Base-by-base conservation (phyloP, 2,329 filamentous ascomycete genomes). In the Coccinonectria pachysandricola region DNA sequence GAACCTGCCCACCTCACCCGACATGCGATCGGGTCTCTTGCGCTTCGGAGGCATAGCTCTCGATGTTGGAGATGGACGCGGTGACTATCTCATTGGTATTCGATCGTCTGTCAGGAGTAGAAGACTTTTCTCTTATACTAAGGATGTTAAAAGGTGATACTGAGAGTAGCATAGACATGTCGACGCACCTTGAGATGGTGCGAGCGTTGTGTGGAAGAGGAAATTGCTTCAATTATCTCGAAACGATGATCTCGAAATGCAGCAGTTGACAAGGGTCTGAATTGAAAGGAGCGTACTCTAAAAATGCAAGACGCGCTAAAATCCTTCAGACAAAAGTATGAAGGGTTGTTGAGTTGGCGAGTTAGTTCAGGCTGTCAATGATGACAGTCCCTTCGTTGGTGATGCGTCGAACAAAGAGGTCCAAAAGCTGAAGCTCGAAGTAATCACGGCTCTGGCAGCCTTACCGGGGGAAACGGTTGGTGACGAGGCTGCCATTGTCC, bases 21-120 rank as follows among this genome's bases (percentile, higher is more conserved):
- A 56, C 26, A 52, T 53, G 38, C 68, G 59, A 24, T 71, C 66
- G 46, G 59, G 57, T 50, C 68, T 65, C 63, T 75, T 75, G 44
- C 71, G 64, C 56, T 75, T 75, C 15, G 65, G 62, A 57, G 67
- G 62, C 70, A 75, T 74, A 35, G 42, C 46, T 48, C 43, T 36
- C 33, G 37, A 39, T 35, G 28, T 32, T 28, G 28, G 30, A 33
- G 33, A 30, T 17, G 22, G 18, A 24, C 21, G 21, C 31, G 29
- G 28, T 37, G 36, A 37, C 44, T 52, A 54, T 44, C 37, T 50
- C 54, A 57, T 57, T 52, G 40, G 51, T 36, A 44, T 23, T 26
- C 17, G 26, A 27, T n/a, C n/a, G n/a, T n/a, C n/a, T n/a, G n/a
- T n/a, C n/a, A n/a, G n/a, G n/a, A n/a, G n/a, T n/a, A n/a, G n/a